phyloP scores from a whole-genome alignment of 2,329 filamentous ascomycete genomes.

The Hypoxylon sp. region DNA sequence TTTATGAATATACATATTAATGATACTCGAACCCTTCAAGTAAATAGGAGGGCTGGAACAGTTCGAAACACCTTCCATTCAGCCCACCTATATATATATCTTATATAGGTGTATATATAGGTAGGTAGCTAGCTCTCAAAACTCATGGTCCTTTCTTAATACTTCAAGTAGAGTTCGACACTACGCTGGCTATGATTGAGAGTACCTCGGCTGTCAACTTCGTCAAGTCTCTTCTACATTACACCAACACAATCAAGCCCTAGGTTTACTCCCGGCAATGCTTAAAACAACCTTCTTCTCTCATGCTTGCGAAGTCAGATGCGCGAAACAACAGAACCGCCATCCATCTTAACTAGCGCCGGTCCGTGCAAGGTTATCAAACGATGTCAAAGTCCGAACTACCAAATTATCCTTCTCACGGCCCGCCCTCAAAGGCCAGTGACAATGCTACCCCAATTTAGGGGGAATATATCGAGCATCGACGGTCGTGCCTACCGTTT shows the following conservation, averaged over 20 bases:
- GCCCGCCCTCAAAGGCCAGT: constrained; percentile 22
- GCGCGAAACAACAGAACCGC: constrained; percentile 43
- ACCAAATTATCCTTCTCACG: constrained; percentile 34
- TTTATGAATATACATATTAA: constrained; percentile 4
- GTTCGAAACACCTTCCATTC: constrained; percentile 30
- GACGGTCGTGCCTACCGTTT: constrained; percentile 7
- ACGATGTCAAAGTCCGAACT: constrained; percentile 41
- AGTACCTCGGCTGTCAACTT: constrained; percentile 23
- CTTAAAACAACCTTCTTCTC: constrained; percentile 35
- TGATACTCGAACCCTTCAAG: neutral
- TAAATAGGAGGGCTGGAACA: constrained; percentile 4
- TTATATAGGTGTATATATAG: no score
- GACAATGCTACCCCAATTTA: constrained; percentile 22
- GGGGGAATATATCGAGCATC: constrained; percentile 20
- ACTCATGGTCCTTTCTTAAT: constrained; percentile 20
- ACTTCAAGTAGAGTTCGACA: constrained; percentile 25
- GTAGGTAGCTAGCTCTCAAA: constrained; percentile 26
- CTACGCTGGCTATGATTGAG: constrained; percentile 15
- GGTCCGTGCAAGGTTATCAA: constrained; percentile 42
- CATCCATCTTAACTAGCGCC: constrained; percentile 51
- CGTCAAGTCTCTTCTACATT: constrained; percentile 35
- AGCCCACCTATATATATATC: constrained; percentile 44
- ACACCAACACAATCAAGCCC: constrained; percentile 34
- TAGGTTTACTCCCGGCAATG: constrained; percentile 39
- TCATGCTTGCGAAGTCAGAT: constrained; percentile 43